Conservation (phyloP, 495 filamentous ascomycete species). For the Penicillium lividum region DNA sequence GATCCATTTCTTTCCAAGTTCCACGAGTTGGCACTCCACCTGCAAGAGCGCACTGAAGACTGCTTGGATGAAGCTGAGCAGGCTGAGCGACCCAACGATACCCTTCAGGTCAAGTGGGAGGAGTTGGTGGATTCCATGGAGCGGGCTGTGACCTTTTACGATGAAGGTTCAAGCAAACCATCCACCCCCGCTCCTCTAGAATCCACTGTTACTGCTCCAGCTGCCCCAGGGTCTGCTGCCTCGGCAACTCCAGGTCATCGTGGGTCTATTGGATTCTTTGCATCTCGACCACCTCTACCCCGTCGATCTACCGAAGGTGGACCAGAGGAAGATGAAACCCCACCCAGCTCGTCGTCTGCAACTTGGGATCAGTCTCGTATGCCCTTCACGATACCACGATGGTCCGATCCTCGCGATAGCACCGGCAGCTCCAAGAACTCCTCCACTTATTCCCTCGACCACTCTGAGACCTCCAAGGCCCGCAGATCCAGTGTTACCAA, state of each 20-base stretch:
- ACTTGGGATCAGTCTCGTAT: constrained; percentile 51
- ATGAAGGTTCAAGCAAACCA: constrained; percentile 39
- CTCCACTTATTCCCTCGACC: constrained; percentile 49
- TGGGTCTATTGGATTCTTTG: constrained; percentile 49
- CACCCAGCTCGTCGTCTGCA: constrained; percentile 54
- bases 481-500: constrained; percentile 46
- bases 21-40: constrained; percentile 68
- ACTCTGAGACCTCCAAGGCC: constrained; percentile 40
- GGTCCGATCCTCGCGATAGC: constrained; percentile 49
- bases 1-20: constrained; percentile 57
- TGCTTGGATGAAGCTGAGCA: constrained; percentile 72
- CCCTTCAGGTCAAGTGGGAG: constrained; percentile 65
- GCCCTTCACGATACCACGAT: constrained; percentile 43
- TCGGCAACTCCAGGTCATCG: constrained; percentile 29
- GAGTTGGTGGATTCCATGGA: constrained; percentile 72
- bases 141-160: constrained; percentile 52
- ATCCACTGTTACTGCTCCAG: constrained; percentile 10
- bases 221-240: constrained; percentile 4
- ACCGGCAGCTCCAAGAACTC: constrained; percentile 51
- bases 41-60: constrained; percentile 71
- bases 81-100: constrained; percentile 62
- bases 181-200: constrained; percentile 43
- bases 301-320: constrained; percentile 45
- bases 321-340: constrained; percentile 48
- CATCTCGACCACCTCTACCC: constrained; percentile 39